phyloP scores from a whole-genome alignment of 2,329 filamentous ascomycete species.

The Truncatella angustata region DNA sequence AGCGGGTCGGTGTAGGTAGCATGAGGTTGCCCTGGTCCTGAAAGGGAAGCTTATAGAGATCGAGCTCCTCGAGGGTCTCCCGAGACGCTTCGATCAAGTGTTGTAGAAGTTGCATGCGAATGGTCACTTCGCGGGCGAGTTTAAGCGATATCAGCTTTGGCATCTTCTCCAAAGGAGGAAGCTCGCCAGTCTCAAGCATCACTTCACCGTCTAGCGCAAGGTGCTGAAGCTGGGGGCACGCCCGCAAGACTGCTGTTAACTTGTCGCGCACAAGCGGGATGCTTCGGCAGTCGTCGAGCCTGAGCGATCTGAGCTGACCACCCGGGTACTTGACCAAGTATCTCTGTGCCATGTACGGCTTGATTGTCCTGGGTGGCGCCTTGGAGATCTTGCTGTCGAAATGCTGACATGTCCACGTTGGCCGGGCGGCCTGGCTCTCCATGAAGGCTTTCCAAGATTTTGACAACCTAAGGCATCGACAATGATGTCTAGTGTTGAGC shows the following conservation, averaged over 20 bases:
- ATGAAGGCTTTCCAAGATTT: conserved; percentile 6
- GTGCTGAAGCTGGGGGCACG: background rate
- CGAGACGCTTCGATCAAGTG: background rate
- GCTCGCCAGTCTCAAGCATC: background rate
- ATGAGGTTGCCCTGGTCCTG: background rate
- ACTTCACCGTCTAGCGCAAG: background rate
- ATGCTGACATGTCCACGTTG: background rate
- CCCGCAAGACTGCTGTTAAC: background rate
- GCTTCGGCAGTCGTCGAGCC: background rate
- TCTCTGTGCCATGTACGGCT: background rate
- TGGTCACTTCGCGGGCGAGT: background rate
- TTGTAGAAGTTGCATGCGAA: background rate
- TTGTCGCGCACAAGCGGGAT: background rate
- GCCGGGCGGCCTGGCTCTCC: background rate
- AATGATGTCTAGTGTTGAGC: background rate
- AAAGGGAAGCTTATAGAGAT: background rate
- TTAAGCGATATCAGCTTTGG: background rate
- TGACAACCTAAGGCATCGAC: conserved; percentile 2
- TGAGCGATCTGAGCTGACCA: background rate
- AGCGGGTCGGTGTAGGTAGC: background rate
- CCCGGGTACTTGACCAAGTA: background rate
- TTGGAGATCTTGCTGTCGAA: background rate
- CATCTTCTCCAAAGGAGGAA: background rate
- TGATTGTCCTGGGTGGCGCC: background rate
- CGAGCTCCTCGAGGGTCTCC: background rate